Percentiles rank a stretch among this genome's conserved stretches.
Evolutionary conservation across 2,329 filamentous ascomycete species (phyloP).

Genomic region (Alternaria sp.): DNA sequence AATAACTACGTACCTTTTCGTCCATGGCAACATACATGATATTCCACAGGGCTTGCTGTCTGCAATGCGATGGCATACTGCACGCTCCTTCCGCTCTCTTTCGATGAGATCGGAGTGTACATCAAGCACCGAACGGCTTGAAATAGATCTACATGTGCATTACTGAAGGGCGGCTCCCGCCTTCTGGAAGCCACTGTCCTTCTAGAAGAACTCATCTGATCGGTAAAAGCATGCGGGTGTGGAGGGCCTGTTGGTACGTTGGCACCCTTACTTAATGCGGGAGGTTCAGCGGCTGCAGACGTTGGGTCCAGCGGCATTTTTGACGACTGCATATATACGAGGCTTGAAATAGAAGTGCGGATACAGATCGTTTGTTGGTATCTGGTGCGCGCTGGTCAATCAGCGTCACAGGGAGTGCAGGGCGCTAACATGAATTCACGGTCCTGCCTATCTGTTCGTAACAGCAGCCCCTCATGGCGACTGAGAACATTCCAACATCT

Average conservation of each 20-base stretch:
- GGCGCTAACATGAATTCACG: neutral
- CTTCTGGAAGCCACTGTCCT: slow-evolving; percentile 1
- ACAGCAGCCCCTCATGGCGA: neutral
- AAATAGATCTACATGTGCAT: neutral
- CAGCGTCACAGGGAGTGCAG: neutral
- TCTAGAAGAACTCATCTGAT: slow-evolving; percentile 3
- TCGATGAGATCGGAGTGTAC: neutral
- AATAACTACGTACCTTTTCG: neutral
- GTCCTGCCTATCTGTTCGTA: neutral
- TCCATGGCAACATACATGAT: neutral
- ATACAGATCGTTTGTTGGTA: slow-evolving; percentile 1
- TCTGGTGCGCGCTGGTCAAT: neutral
- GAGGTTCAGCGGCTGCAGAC: slow-evolving; percentile 3
- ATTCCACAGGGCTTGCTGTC: neutral
- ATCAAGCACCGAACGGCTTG: neutral
- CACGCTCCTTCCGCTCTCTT: neutral
- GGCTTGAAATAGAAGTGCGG: slow-evolving; percentile 5
- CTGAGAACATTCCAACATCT: neutral
- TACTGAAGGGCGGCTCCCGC: neutral
- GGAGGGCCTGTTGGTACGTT: neutral
- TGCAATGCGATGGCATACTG: slow-evolving; percentile 4
- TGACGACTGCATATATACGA: slow-evolving; percentile 1
- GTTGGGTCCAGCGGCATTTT: neutral
- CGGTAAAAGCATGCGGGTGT: neutral
- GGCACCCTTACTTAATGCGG: neutral